Percentiles rank a stretch among this genome's conserved stretches.
Conservation (phyloP, 495 filamentous ascomycete genomes). For the Hypoxylon subgilvum region DNA sequence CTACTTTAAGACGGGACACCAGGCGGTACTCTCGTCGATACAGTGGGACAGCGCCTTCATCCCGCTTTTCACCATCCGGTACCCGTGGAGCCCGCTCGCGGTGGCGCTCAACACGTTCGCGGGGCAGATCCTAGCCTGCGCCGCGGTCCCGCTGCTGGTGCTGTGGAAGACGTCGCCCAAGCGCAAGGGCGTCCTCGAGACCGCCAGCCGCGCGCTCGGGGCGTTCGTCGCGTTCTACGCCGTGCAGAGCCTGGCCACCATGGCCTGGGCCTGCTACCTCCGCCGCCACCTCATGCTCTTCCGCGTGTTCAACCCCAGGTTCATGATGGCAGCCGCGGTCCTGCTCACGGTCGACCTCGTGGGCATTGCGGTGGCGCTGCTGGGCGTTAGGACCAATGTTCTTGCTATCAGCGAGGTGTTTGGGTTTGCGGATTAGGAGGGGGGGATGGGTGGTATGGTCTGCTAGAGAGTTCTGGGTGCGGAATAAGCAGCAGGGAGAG, state of each 20-base stretch:
- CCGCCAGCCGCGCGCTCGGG: slow-evolving; percentile 69
- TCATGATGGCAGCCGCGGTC: slow-evolving; percentile 79
- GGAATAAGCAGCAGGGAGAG: neutral
- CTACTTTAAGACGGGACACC: slow-evolving; percentile 98
- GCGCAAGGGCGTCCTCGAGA: slow-evolving; percentile 66
- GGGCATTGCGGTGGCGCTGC: slow-evolving; percentile 67
- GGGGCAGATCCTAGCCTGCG: slow-evolving; percentile 79
- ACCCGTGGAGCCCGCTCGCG: slow-evolving; percentile 86
- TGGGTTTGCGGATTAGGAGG: slow-evolving; percentile 66
- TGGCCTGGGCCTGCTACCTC: slow-evolving; percentile 84
- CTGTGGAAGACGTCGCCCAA: slow-evolving; percentile 81
- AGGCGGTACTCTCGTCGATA: slow-evolving; percentile 83
- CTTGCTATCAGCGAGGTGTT: slow-evolving; percentile 86
- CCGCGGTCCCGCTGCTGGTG: slow-evolving; percentile 77
- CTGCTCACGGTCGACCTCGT: slow-evolving; percentile 79
- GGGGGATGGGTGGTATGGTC: neutral
- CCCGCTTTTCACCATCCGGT: slow-evolving; percentile 77
- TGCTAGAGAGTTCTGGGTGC: no score
- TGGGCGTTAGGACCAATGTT: slow-evolving; percentile 73
- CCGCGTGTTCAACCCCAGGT: slow-evolving; percentile 89
- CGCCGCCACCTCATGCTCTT: slow-evolving; percentile 95
- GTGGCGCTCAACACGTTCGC: slow-evolving; percentile 87
- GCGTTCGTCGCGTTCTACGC: slow-evolving; percentile 82
- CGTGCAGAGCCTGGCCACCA: slow-evolving; percentile 79
- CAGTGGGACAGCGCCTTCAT: slow-evolving; percentile 99